Percentiles rank a stretch among this genome's conserved stretches.
phyloP scores from a whole-genome alignment of 2,329 filamentous ascomycete genomes.

The Tothia fuscella region DNA sequence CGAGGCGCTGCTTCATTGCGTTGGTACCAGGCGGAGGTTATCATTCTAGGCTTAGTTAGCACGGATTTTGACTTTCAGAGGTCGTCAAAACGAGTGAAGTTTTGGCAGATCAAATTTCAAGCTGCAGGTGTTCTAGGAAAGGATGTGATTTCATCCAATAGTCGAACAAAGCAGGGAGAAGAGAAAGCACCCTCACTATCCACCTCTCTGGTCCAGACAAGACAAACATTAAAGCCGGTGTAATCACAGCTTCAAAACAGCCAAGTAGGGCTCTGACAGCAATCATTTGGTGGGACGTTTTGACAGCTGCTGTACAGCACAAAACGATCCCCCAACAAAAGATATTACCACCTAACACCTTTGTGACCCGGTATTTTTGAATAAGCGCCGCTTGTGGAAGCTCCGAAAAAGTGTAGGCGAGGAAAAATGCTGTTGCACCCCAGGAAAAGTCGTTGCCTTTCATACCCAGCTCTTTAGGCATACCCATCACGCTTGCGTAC shows the following conservation, averaged over 20 bases:
- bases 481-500: constrained; percentile 31
- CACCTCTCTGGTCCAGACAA: too few relatives aligned
- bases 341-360: constrained; percentile 28
- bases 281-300: constrained; percentile 38
- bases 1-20: constrained; percentile 48
- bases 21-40: constrained; percentile 45
- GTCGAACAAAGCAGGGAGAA: too few relatives aligned
- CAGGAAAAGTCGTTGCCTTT: constrained; percentile 24
- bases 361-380: constrained; percentile 10
- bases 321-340: constrained; percentile 37
- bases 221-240: constrained; percentile 44
- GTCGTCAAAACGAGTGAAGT: too few relatives aligned
- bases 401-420: constrained; percentile 12
- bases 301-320: constrained; percentile 35
- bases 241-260: constrained; percentile 42
- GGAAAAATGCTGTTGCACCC: constrained; percentile 13
- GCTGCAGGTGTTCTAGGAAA: too few relatives aligned
- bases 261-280: constrained; percentile 40
- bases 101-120: too few relatives aligned
- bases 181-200: too few relatives aligned
- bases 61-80: too few relatives aligned
- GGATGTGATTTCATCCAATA: too few relatives aligned
- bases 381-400: constrained; percentile 12
- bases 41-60: too few relatives aligned
- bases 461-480: constrained; percentile 25